Evolutionary conservation across 768 basidiomycete species (phyloP), one percentile per base, ranked within the genome.

Genomic region (Boletus rex-veris): DNA sequence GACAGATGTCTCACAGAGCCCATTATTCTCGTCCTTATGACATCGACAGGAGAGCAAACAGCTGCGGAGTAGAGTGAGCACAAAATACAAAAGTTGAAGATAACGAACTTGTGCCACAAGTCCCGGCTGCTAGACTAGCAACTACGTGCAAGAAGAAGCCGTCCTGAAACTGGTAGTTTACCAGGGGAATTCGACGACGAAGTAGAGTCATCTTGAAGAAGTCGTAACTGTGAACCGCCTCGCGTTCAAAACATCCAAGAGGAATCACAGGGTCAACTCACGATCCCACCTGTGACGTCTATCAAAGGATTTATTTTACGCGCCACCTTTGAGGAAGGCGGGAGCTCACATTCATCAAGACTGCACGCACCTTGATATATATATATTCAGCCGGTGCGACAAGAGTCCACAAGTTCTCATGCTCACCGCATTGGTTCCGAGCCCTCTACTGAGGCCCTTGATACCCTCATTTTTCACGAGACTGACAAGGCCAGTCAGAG

Each of bases 221-320:
- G 69, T 91, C 89, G 64, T 91, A 91, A 41, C 89, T 91, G 58
- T 36, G 49, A 55, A 15, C 39, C 21, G 12, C 14, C 15, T 58
- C 50, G 58, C 2, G 15, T 43, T 50, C 37, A 33, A 33, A 6
- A 16, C 14, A 42, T 47, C 30, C 42, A 45, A 7, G 11, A 12
- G 1, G 19, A 19, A 31, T 18, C 7, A 52, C 15, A 5, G 24
- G 16, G 38, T 45, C 40, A 48, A 78, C 89, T 75, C 69, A 90
- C 89, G 89, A 90, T 73, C 84, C 86, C 43, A 90, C 85, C 80
- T 91, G 89, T 19, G 89, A 90, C 31, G 79, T 80, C 88, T 90
- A 57, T 55, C 31, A 21, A 55, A 41, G 14, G 18, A 38, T 5
- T 52, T 9, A 39, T 48, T 39, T 60, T 37, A 68, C 24, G 36